Base-by-base conservation (phyloP, 2,329 filamentous ascomycete species). In the Aspergillus hiratsukae region DNA sequence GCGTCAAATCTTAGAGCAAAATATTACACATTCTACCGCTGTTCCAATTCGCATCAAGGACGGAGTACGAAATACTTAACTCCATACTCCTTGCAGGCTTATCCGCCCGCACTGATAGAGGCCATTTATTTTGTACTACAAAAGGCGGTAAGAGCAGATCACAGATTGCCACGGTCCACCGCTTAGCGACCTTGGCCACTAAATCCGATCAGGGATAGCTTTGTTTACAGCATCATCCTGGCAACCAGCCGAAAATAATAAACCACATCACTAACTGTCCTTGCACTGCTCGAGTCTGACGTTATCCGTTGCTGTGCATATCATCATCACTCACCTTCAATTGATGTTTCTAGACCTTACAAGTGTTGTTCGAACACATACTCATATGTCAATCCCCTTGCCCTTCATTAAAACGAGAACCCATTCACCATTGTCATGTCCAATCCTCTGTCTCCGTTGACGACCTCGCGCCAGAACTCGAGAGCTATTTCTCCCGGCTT, bases 381-480 rank as follows among this genome's bases (percentile, higher is more conserved):
- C n/a, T 28, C 19, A 50, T 48, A 11, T 37, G 25, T 27, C 23
- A 54, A 54, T 11, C 4, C 17, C 23, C 25, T 48, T 31, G 25
- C 17, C 19, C 41, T 48, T 11, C 31, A 51, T 23, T 51, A 46
- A 51, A 51, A 37, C 17, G 17, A 31, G 48, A 25, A 35, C 8
- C 27, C 23, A 8, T 35, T 41, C 28, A 17, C 28, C 49, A 58
- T 35, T 58, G 63, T 43, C 53, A 77, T 77, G 74, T 67, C 73
- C 54, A 71, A 70, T 55, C 73, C 75, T 52, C 62, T 77, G 31
- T 75, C 72, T 4, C 70, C 72, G n/a, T 67, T 77, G 48, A 73
- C 74, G 43, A 65, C 73, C 27, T 75, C 74, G 48, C 71, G 68
- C 58, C 74, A 76, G 57, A 78, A 77, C 60, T 69, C 69, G 45